phyloP scores from a whole-genome alignment of 805 yeast species.

The Hemisphaericaspora nanyangensis region DNA sequence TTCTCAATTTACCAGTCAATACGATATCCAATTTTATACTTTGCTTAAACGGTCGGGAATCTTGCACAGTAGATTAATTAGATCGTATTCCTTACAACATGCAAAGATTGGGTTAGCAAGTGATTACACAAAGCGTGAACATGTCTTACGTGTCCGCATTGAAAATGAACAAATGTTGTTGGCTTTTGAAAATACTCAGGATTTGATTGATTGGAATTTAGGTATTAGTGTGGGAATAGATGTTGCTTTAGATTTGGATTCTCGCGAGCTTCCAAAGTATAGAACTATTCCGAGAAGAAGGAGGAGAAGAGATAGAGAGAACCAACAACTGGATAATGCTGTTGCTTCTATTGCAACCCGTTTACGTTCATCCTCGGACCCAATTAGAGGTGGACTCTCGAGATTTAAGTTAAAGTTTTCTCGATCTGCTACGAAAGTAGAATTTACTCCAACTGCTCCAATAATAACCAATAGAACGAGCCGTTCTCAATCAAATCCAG shows the following conservation, averaged over 20 bases:
- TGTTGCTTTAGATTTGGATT: conserved; percentile 69
- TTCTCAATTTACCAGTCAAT: conserved; percentile 19
- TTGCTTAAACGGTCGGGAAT: conserved; percentile 20
- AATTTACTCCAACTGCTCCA: not conserved
- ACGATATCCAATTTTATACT: conserved; percentile 26
- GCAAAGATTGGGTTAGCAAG: conserved; percentile 81
- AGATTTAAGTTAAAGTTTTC: conserved; percentile 20
- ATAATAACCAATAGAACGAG: not conserved
- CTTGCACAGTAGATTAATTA: conserved; percentile 28
- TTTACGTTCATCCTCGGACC: conserved; percentile 19
- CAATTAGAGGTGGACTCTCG: conserved; percentile 19
- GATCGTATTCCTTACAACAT: conserved; percentile 77
- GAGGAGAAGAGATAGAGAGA: conserved; percentile 24
- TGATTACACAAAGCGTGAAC: conserved; percentile 70
- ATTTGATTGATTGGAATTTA: conserved; percentile 75
- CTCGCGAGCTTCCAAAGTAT: conserved; percentile 69
- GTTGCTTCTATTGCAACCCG: conserved; percentile 3
- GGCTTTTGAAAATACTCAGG: conserved; percentile 57
- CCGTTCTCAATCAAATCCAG: not conserved
- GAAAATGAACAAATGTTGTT: conserved; percentile 81
- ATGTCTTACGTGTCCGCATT: conserved; percentile 69
- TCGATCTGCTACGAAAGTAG: not conserved
- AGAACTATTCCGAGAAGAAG: conserved; percentile 80
- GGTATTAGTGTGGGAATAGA: conserved; percentile 73
- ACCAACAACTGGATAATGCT: not conserved